These are phyloP conservation scores for Apophysomyces trapeziformis DNA, from an alignment of 371 early-diverging fungal genomes.

Conservation along the genomic window DNA sequence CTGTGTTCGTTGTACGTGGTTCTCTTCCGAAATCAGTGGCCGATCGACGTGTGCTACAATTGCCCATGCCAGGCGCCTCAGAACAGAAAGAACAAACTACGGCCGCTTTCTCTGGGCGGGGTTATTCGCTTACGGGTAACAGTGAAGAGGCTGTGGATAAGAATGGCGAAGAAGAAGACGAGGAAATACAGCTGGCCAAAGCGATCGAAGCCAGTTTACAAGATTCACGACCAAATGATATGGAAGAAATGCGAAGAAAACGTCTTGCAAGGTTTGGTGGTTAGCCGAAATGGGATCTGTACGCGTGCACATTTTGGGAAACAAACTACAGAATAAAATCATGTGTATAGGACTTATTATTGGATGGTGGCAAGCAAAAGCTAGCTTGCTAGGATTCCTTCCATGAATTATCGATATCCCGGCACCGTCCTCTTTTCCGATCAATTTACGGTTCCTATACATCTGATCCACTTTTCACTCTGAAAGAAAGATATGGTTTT, in stretches of 20 bases:
- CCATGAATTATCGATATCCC: not conserved
- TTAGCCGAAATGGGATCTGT: slow-evolving; percentile 4
- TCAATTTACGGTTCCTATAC: no score
- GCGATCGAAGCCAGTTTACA: slow-evolving; percentile 45
- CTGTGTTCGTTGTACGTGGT: slow-evolving; percentile 44
- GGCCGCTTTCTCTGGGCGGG: slow-evolving; percentile 35
- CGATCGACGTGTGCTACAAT: slow-evolving; percentile 27
- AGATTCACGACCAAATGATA: slow-evolving; percentile 15
- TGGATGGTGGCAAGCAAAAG: not conserved
- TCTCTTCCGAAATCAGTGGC: slow-evolving; percentile 24
- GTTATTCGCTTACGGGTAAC: slow-evolving; percentile 25
- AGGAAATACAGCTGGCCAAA: slow-evolving; percentile 31
- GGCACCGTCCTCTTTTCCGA: no score
- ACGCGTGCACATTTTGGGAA: not conserved
- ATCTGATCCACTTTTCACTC: no score
- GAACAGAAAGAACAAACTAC: slow-evolving; percentile 4
- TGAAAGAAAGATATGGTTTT: no score
- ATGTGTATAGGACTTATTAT: not conserved
- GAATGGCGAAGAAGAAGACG: slow-evolving; percentile 27
- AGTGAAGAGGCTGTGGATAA: not conserved
- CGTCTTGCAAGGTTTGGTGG: slow-evolving; percentile 41
- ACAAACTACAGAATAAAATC: not conserved
- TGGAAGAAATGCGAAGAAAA: slow-evolving; percentile 41
- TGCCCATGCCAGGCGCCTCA: slow-evolving; percentile 14
- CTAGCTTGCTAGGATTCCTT: not conserved